These are phyloP conservation scores for Sporothrix luriei DNA, from an alignment of 2,329 filamentous ascomycete species.

Conservation along the genomic window DNA sequence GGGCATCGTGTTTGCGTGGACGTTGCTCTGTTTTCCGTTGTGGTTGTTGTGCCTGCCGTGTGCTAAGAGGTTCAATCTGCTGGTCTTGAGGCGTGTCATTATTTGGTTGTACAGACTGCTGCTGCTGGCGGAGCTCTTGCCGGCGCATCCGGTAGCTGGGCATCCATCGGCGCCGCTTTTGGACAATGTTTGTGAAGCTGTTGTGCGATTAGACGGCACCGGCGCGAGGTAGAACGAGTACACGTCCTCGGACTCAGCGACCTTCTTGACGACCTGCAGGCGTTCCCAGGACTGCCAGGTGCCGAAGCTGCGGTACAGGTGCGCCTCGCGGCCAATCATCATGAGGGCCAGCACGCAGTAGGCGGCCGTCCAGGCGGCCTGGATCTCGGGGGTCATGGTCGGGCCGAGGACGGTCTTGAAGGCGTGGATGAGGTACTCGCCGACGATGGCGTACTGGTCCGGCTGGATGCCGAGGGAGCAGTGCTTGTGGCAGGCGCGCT, in stretches of 20 bases:
- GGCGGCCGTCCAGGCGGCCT: constrained; percentile 69
- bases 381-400: constrained; percentile 65
- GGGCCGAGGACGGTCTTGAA: constrained; percentile 68
- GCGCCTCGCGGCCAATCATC: constrained; percentile 66
- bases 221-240: constrained; percentile 71
- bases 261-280: constrained; percentile 67
- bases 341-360: constrained; percentile 74
- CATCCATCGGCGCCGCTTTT: neutral
- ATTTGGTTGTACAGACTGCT: constrained; percentile 29
- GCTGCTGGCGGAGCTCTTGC: constrained; percentile 25
- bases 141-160: neutral
- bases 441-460: constrained; percentile 71
- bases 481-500: constrained; percentile 70
- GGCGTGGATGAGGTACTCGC: constrained; percentile 67
- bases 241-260: constrained; percentile 67
- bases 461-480: constrained; percentile 68
- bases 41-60: constrained; percentile 36
- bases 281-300: constrained; percentile 67
- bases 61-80: constrained; percentile 23
- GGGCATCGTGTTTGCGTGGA: neutral
- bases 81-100: constrained; percentile 27
- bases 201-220: constrained; percentile 29
- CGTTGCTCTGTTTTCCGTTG: constrained; percentile 37
- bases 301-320: constrained; percentile 62
- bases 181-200: neutral